Evolutionary conservation across 306 rosid genomes (phyloP), one percentile per base, ranked within the genome.

Genomic region (Ochetophila trinervis): DNA sequence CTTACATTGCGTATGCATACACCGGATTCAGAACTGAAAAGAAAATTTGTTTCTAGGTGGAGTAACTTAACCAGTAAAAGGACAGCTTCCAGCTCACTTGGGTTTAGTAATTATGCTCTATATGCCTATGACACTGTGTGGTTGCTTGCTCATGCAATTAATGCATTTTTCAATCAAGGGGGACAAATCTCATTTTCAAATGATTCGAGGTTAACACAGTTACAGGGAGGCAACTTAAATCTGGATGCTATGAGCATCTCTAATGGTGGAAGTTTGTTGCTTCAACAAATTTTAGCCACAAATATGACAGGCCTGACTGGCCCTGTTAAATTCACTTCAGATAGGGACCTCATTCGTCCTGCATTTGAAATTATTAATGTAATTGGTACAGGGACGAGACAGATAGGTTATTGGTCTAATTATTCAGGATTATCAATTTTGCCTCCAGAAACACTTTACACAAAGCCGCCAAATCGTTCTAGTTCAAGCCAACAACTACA

Each of bases 361-460:
- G 85, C 97, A 1, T 94, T 65, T 59, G 99, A 94, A 74, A 69
- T 94, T 65, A 55, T 94, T 71, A 94, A 94, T 70, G 95, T 90
- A 69, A 53, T 85, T 57, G 97, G 89, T 44, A 78, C 88, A 0
- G 97, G 92, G 45, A 50, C 60, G 4, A 76, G 95, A 78, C 83
- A 68, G 74, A 72, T 94, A 20, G 97, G 99, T 67, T 94, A 90
- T 82, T 94, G 99, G 99, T 83, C 90, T 65, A 90, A 94, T 75
- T 74, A 85, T 77, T 85, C 99, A 17, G 95, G 99, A 20, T 58
- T 94, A 54, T 86, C 97, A 6, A 40, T 77, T 68, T 21, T 56
- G 47, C 79, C 82, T 61, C 99, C 99, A 0, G 95, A 88, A 70
- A 24, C 40, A n/a, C 79, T 82, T 52, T 77, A 83, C 83, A 60